Evolutionary conservation across 768 basidiomycete genomes (phyloP), one percentile per base, ranked within the genome.

Genomic region (Amanita muscaria): DNA sequence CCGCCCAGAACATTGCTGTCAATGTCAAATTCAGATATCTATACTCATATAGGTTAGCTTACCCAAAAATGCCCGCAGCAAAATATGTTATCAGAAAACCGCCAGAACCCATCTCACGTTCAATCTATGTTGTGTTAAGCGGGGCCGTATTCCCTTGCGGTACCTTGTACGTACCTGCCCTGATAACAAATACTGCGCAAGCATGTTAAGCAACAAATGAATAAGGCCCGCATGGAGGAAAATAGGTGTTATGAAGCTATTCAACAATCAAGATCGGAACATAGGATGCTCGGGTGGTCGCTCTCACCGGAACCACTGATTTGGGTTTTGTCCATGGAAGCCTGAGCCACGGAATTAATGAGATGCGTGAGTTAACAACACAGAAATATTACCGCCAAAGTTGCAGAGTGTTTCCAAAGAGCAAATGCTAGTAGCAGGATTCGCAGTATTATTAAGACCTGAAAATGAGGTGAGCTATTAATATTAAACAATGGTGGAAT

Each of bases 191-290:
- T 86, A 59, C 54, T 94, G 93, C 11, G 83, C 92, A 22, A 93
- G 59, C 81, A 97, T 85, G 58, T 99, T 99, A 49, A 99, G 57
- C 3, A 83, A 52, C 27, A 94, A 70, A 59, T 99, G 94, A n/a
- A 99, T 70, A 46, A 99, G 70, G n/a, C 94, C 94, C 9, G 90
- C 96, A 53, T 98, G 94, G 4, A 97, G 64, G 58, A 98, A 96
- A 40, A 94, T 85, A 7, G 92, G 76, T 1, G 82, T 80, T 53
- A 92, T 83, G 57, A 93, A 93, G 50, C 88, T 86, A 52, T 37
- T 34, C 21, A 47, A 51, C 32, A 44, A 53, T 45, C 9, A 46
- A 41, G 22, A 29, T 29, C 19, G 5, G 12, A 6, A 12, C 16
- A 37, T n/a, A 25, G 27, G 14, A 41, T 29, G 18, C 10, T 14